Evolutionary conservation across 2,329 filamentous ascomycete species (phyloP).

Genomic region (Metarhizium guizhouense): DNA sequence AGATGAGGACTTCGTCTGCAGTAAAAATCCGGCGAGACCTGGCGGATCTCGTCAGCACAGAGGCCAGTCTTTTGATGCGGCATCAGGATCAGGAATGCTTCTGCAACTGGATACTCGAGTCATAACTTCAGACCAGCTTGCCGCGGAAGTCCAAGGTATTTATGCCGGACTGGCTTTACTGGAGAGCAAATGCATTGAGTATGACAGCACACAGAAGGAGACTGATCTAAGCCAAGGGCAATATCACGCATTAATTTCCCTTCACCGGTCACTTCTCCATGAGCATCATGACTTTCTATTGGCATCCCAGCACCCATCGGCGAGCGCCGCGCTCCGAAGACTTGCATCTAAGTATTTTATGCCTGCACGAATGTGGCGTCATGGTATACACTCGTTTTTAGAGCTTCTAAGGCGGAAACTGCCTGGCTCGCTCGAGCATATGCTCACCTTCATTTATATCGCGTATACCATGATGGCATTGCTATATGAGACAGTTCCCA

Average conservation of each 20-base stretch:
- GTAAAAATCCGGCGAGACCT: slow-evolving; percentile 13
- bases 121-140: slow-evolving; percentile 70
- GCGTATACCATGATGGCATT: slow-evolving; percentile 87
- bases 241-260: slow-evolving; percentile 73
- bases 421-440: slow-evolving; percentile 73
- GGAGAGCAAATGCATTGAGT: slow-evolving; percentile 78
- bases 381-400: slow-evolving; percentile 80
- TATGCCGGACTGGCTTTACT: slow-evolving; percentile 81
- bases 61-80: slow-evolving; percentile 2
- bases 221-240: slow-evolving; percentile 53
- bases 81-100: slow-evolving; percentile 1
- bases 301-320: slow-evolving; percentile 77
- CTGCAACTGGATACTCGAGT: slow-evolving; percentile 52
- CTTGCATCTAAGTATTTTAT: slow-evolving; percentile 79
- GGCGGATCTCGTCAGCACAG: slow-evolving; percentile 10
- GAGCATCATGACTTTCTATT: slow-evolving; percentile 84
- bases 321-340: slow-evolving; percentile 55
- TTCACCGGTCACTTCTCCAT: slow-evolving; percentile 50
- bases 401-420: slow-evolving; percentile 67
- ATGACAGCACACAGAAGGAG: slow-evolving; percentile 52
- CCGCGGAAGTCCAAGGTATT: slow-evolving; percentile 74
- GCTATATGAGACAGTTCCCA: slow-evolving; percentile 73
- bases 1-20: slow-evolving; percentile 15
- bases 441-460: slow-evolving; percentile 83
- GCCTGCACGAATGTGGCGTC: slow-evolving; percentile 89